Evolutionary conservation across 2,329 filamentous ascomycete genomes (phyloP).

Genomic region (Aspergillus neoniger): DNA sequence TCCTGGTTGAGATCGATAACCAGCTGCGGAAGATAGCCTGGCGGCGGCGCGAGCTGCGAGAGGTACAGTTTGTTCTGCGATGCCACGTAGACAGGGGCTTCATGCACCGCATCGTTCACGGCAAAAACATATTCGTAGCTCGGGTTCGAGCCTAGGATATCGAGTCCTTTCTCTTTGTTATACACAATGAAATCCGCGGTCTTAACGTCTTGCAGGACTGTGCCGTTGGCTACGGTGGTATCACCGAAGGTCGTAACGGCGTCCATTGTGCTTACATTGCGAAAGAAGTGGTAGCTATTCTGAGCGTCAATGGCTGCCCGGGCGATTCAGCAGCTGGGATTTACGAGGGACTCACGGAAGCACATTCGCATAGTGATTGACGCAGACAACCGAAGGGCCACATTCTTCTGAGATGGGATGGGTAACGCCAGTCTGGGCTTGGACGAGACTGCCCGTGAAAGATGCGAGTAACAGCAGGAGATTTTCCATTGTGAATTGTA

Average conservation of each 20-base stretch:
- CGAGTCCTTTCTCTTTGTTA: conserved; percentile 37
- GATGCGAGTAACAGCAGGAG: not conserved
- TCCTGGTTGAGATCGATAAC: conserved; percentile 47
- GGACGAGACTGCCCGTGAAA: conserved; percentile 14
- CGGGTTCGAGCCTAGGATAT: conserved; percentile 41
- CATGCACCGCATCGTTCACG: conserved; percentile 43
- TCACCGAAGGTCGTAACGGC: conserved; percentile 31
- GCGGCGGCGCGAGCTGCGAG: conserved; percentile 39
- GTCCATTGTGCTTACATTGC: conserved; percentile 29
- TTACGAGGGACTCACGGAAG: conserved; percentile 20
- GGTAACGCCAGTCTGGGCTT: conserved; percentile 30
- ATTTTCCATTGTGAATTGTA: not conserved
- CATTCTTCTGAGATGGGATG: conserved; percentile 33
- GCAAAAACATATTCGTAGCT: conserved; percentile 42
- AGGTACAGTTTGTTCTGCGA: conserved; percentile 45
- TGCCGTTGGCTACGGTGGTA: conserved; percentile 37
- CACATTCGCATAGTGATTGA: conserved; percentile 40
- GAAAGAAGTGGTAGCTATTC: conserved; percentile 43
- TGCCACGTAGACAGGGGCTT: conserved; percentile 47
- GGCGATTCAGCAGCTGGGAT: not conserved
- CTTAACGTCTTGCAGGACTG: conserved; percentile 33
- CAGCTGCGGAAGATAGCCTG: conserved; percentile 42
- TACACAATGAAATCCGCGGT: conserved; percentile 44
- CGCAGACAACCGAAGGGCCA: conserved; percentile 37
- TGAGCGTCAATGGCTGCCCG: conserved; percentile 19